phyloP scores from a whole-genome alignment of 176 grass and related monocot species.

The Secale cereale region DNA sequence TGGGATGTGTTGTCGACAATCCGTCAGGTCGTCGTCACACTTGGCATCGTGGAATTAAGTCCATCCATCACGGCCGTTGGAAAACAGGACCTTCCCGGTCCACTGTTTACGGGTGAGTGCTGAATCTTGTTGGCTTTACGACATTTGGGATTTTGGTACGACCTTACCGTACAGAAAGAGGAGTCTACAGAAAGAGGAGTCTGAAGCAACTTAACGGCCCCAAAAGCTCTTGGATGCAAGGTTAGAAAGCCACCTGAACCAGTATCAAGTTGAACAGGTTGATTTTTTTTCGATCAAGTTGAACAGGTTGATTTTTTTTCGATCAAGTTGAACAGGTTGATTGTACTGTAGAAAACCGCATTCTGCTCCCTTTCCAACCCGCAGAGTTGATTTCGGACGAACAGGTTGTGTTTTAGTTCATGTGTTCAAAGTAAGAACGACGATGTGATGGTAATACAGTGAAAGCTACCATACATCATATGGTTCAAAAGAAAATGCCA shows the following conservation, averaged over 20 bases:
- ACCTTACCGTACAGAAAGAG: conserved; percentile 2
- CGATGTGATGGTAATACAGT: neutral
- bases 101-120: neutral
- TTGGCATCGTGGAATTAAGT: neutral
- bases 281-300: neutral
- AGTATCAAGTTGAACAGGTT: neutral
- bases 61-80: neutral
- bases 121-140: conserved; percentile 30
- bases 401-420: neutral
- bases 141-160: conserved; percentile 15
- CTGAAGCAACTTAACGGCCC: neutral
- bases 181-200: neutral
- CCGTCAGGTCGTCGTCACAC: conserved; percentile 23
- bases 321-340: neutral
- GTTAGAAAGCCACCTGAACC: neutral
- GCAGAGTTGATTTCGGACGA: neutral
- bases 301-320: neutral
- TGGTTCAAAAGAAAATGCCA: neutral
- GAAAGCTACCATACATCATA: neutral
- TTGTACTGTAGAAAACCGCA: neutral
- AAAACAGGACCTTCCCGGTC: neutral
- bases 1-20: neutral
- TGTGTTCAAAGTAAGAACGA: neutral
- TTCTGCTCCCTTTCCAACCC: neutral
- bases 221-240: neutral